Conservation (phyloP, 2,329 filamentous ascomycete genomes). For the Davidsoniella neocaledoniae region DNA sequence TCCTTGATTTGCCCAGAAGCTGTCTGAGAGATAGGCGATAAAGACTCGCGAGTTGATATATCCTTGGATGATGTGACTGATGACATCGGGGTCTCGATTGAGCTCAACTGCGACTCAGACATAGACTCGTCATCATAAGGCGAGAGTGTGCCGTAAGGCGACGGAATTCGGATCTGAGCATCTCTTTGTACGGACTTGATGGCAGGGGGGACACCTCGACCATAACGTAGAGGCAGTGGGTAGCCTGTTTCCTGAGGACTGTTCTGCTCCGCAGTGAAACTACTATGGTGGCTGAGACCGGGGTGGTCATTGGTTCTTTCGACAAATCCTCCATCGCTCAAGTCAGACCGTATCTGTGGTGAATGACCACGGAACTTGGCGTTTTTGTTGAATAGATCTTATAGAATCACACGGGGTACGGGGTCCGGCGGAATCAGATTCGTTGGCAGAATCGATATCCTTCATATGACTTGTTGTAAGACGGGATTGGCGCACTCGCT, state of each 20-base stretch:
- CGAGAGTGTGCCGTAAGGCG: constrained; percentile 7
- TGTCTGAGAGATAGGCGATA: not conserved
- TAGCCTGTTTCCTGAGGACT: not conserved
- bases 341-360: constrained; percentile 4
- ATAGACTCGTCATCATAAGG: constrained; percentile 8
- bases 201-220: not conserved
- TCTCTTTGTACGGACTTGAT: not conserved
- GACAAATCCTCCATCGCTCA: constrained; percentile 4
- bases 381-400: not conserved
- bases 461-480: not conserved
- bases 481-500: not conserved
- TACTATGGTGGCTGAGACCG: not conserved
- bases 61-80: constrained; percentile 1
- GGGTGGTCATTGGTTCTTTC: not conserved
- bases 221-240: constrained; percentile 3
- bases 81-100: constrained; percentile 1
- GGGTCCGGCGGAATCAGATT: constrained; percentile 6
- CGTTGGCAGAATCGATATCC: constrained; percentile 9
- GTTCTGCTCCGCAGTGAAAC: not conserved
- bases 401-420: constrained; percentile 4
- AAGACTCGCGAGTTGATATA: not conserved
- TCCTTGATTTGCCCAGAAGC: not conserved
- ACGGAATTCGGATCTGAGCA: not conserved
- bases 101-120: constrained; percentile 2
- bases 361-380: not conserved